A percentile compares a stretch with the other conserved stretches of the same genome.
phyloP scores from a whole-genome alignment of 2,329 filamentous ascomycete species.

The Intubia oerlemansii region DNA sequence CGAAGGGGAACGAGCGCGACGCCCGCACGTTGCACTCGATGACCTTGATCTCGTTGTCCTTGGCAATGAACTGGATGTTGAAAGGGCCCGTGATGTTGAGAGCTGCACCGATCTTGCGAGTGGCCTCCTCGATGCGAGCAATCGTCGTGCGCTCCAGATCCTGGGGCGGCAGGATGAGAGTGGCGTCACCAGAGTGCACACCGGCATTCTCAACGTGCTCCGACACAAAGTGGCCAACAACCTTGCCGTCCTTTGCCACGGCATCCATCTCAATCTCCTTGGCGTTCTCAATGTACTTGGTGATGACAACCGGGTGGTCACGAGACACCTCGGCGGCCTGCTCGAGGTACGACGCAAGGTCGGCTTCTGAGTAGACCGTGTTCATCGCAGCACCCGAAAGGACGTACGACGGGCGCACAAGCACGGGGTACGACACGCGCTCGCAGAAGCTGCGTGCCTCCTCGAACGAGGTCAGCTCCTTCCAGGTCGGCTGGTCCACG shows the following conservation, averaged over 20 bases:
- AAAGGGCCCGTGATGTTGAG: slow-evolving; percentile 91
- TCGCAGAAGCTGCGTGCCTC: slow-evolving; percentile 78
- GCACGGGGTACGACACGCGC: slow-evolving; percentile 75
- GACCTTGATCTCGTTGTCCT: slow-evolving; percentile 98
- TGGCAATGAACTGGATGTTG: slow-evolving; percentile 99
- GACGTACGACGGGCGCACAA: slow-evolving; percentile 91
- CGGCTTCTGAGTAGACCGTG: slow-evolving; percentile 90
- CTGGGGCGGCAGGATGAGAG: slow-evolving; percentile 82
- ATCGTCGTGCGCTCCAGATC: slow-evolving; percentile 83
- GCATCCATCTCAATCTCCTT: slow-evolving; percentile 99
- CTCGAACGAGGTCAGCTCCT: slow-evolving; percentile 85
- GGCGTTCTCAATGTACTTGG: slow-evolving; percentile 97
- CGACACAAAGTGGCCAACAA: slow-evolving; percentile 91
- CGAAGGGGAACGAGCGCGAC: slow-evolving; percentile 91
- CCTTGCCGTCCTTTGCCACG: slow-evolving; percentile 70
- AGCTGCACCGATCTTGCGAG: slow-evolving; percentile 80
- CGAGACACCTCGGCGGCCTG: slow-evolving; percentile 86
- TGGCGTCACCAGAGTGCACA: slow-evolving; percentile 95
- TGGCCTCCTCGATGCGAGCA: slow-evolving; percentile 78
- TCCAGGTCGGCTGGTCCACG: slow-evolving; percentile 95
- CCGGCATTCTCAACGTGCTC: slow-evolving; percentile 98
- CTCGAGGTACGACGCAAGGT: slow-evolving; percentile 69
- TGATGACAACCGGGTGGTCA: slow-evolving; percentile 94
- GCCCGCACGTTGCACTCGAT: slow-evolving; percentile 98
- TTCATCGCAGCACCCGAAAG: slow-evolving; percentile 97